Evolutionary conservation across 257 asterid genomes (phyloP).

Genomic region (Lycium ferocissimum): DNA sequence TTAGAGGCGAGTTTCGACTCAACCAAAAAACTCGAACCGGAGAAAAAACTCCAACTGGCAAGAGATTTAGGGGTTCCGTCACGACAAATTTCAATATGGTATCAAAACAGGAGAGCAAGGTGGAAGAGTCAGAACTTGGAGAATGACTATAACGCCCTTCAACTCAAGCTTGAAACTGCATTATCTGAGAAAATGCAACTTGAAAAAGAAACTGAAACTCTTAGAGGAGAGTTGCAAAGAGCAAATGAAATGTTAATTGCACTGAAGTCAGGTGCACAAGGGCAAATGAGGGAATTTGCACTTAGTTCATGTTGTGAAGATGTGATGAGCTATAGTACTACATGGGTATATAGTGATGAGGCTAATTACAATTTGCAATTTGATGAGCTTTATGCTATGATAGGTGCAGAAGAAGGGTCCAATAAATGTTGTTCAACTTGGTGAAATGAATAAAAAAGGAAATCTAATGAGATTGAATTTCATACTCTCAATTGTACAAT

Average conservation of each 20-base stretch:
- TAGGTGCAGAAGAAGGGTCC: slow-evolving; percentile 45
- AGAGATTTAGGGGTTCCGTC: slow-evolving; percentile 78
- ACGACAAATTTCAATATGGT: slow-evolving; percentile 85
- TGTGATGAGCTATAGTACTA: slow-evolving; percentile 43
- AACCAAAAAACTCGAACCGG: slow-evolving; percentile 76
- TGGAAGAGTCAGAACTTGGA: slow-evolving; percentile 90
- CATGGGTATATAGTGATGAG: slow-evolving; percentile 51
- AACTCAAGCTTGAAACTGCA: slow-evolving; percentile 64
- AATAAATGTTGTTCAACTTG: neutral
- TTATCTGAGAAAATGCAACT: slow-evolving; percentile 62
- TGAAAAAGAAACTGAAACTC: slow-evolving; percentile 57
- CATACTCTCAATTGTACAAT: neutral
- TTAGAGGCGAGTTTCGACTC: slow-evolving; percentile 75
- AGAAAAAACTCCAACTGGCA: slow-evolving; percentile 71
- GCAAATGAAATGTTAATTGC: slow-evolving; percentile 54
- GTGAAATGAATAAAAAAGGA: neutral
- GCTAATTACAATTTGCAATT: slow-evolving; percentile 43
- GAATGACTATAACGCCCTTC: slow-evolving; percentile 65
- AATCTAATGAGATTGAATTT: neutral
- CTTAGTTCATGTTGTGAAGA: slow-evolving; percentile 64
- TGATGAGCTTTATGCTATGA: slow-evolving; percentile 75
- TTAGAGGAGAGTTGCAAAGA: slow-evolving; percentile 60
- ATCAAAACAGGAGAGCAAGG: slow-evolving; percentile 87
- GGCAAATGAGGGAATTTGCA: slow-evolving; percentile 29
- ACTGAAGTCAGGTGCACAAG: slow-evolving; percentile 32